Evolutionary conservation across 192 early-diverging fungal species (phyloP).

Genomic region (Backusella morwellensis): DNA sequence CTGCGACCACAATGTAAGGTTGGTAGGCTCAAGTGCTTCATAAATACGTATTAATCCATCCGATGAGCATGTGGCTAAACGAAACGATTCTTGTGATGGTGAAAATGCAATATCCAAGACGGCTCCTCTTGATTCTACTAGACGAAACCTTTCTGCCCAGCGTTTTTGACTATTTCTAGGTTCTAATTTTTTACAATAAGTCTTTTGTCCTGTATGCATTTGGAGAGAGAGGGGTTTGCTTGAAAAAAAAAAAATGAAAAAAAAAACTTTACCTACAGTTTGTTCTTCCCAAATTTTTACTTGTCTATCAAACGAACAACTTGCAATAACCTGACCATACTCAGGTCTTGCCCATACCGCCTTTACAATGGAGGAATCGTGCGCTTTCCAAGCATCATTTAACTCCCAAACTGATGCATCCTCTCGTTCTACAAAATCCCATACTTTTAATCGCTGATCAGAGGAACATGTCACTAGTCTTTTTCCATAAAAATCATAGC

Average conservation of each 20-base stretch:
- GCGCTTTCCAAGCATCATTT: constrained; percentile 83
- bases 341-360: constrained; percentile 98
- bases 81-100: constrained; percentile 76
- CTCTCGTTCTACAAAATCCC: constrained; percentile 65
- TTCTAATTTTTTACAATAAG: constrained; percentile 18
- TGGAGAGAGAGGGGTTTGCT: not conserved
- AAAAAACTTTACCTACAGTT: constrained; percentile 26
- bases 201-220: not conserved
- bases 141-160: constrained; percentile 62
- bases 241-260: too few relatives aligned
- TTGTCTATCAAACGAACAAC: constrained; percentile 89
- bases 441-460: constrained; percentile 92
- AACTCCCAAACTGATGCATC: constrained; percentile 72
- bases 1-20: constrained; percentile 75
- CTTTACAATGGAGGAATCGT: constrained; percentile 83
- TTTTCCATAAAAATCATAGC: constrained; percentile 92
- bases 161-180: constrained; percentile 59
- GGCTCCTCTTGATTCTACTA: constrained; percentile 67
- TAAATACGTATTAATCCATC: constrained; percentile 88
- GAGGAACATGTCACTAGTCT: constrained; percentile 88
- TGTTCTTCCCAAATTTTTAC: constrained; percentile 93
- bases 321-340: constrained; percentile 88
- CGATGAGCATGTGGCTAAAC: constrained; percentile 74
- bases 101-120: constrained; percentile 92
- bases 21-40: constrained; percentile 79